These are phyloP conservation scores for Xerocomellus amylosporus DNA, from an alignment of 768 basidiomycete species.

Conservation along the genomic window DNA sequence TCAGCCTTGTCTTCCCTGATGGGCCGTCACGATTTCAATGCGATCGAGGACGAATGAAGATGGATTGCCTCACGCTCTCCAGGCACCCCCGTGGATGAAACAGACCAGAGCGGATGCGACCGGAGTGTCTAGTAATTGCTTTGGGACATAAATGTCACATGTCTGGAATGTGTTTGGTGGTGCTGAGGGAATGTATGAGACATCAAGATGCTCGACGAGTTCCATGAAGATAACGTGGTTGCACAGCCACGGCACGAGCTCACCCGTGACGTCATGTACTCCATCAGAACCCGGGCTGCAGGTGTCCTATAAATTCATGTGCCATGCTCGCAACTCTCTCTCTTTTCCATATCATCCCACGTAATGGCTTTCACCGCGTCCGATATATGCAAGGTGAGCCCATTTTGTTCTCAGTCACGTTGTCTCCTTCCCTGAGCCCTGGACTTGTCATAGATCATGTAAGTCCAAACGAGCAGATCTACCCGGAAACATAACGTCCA, in stretches of 20 bases:
- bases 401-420: background rate
- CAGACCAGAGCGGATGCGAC: conserved; percentile 48
- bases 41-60: background rate
- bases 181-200: conserved; percentile 36
- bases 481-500: background rate
- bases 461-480: conserved; percentile 5
- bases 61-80: conserved; percentile 58
- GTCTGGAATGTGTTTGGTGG: conserved; percentile 36
- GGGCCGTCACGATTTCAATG: conserved; percentile 3
- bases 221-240: conserved; percentile 3
- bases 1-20: conserved; percentile 71
- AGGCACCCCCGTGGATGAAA: conserved; percentile 84
- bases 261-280: conserved; percentile 29
- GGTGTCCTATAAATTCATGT: conserved; percentile 13
- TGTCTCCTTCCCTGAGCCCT: background rate
- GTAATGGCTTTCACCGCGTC: conserved; percentile 69
- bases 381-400: conserved; percentile 74
- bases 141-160: conserved; percentile 56
- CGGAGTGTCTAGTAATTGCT: background rate
- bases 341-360: conserved; percentile 4
- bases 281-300: background rate
- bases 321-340: background rate
- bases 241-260: conserved; percentile 11
- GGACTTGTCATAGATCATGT: conserved; percentile 42
- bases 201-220: conserved; percentile 15